Percentiles rank a stretch among this genome's conserved stretches.
Conservation (phyloP, 2,329 filamentous ascomycete genomes). For the Neofusicoccum sp. region DNA sequence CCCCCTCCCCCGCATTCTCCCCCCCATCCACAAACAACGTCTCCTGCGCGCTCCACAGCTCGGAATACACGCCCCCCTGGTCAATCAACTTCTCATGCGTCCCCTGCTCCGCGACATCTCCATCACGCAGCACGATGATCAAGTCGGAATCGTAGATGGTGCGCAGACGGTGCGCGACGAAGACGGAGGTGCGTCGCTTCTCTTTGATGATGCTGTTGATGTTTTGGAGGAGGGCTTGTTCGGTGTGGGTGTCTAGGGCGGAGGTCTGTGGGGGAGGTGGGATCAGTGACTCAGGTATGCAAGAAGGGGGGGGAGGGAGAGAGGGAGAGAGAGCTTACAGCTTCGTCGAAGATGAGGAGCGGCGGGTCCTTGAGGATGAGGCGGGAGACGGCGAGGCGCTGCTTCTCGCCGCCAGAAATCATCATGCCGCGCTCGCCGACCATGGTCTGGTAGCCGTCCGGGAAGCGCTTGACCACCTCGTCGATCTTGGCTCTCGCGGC, state of each 20-base stretch:
- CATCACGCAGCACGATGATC: constrained; percentile 86
- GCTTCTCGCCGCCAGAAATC: constrained; percentile 95
- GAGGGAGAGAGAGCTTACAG: constrained; percentile 42
- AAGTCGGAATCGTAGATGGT: constrained; percentile 91
- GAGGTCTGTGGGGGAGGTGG: constrained; percentile 54
- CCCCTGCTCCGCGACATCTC: constrained; percentile 81
- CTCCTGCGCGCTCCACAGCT: constrained; percentile 70
- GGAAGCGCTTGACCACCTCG: constrained; percentile 68
- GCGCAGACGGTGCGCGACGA: constrained; percentile 86
- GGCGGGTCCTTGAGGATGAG: constrained; percentile 86
- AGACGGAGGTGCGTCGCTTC: constrained; percentile 86
- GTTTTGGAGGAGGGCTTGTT: constrained; percentile 84
- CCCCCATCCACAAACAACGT: constrained; percentile 29
- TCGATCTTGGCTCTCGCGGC: constrained; percentile 81
- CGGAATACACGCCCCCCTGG: constrained; percentile 74
- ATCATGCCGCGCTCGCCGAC: constrained; percentile 94
- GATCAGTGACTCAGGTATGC: constrained; percentile 26
- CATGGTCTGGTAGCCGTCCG: constrained; percentile 84
- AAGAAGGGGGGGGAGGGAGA: neutral
- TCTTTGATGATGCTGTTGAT: constrained; percentile 91
- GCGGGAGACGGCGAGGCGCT: constrained; percentile 79
- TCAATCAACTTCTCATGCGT: constrained; percentile 84
- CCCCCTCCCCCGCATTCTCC: neutral
- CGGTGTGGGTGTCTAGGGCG: constrained; percentile 88
- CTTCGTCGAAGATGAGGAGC: constrained; percentile 91